Percentiles rank a stretch among this genome's conserved stretches.
phyloP scores from a whole-genome alignment of 179 eudicot species.

The Silene coronaria region DNA sequence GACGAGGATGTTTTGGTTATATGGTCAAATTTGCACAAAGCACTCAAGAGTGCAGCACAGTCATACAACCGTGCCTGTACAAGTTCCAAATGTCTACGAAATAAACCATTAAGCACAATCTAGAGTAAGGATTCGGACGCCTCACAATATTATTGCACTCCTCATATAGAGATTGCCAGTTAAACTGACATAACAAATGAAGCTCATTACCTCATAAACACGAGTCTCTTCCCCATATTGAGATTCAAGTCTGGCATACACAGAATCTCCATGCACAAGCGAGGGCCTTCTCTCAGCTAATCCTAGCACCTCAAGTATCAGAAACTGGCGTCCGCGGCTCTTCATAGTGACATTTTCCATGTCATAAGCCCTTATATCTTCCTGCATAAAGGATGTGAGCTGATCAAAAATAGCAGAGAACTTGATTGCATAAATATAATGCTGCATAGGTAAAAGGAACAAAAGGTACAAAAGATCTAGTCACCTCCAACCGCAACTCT shows the following conservation, averaged over 20 bases:
- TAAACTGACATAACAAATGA: background rate
- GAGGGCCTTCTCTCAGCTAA: constrained; percentile 90
- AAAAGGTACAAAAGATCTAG: constrained; percentile 15
- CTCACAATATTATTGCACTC: background rate
- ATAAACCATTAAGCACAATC: background rate
- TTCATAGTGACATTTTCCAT: constrained; percentile 58
- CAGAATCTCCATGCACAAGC: constrained; percentile 63
- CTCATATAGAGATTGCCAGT: background rate
- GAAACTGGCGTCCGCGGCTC: constrained; percentile 39
- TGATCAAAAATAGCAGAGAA: background rate
- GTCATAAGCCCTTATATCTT: constrained; percentile 66
- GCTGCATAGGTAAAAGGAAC: background rate
- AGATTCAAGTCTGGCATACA: constrained; percentile 46
- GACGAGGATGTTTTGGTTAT: background rate
- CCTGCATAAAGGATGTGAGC: constrained; percentile 37
- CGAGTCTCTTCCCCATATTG: constrained; percentile 22
- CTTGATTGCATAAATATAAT: background rate
- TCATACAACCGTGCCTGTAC: too few relatives aligned
- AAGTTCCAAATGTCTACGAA: background rate
- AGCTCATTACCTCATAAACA: constrained; percentile 30
- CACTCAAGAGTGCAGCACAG: background rate
- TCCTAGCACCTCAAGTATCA: constrained; percentile 81
- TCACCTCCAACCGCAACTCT: constrained; percentile 80
- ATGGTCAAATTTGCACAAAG: background rate
- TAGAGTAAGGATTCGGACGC: background rate